A percentile compares a stretch with the other conserved stretches of the same genome.
Conservation (phyloP, 805 yeast species). For the Starmerella sirachaensis region DNA sequence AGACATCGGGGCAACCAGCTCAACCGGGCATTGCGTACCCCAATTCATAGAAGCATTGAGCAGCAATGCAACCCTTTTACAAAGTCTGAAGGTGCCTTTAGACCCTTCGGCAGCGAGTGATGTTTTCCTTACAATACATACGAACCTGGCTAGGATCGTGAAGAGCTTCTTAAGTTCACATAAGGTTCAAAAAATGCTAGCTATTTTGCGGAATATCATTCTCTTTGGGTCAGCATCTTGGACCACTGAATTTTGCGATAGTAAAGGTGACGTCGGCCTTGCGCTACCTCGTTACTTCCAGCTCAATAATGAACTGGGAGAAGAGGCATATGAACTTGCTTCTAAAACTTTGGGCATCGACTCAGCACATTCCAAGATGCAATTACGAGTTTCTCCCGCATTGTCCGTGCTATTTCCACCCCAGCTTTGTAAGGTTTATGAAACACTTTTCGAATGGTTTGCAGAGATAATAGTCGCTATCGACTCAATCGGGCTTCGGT, state of each 20-base stretch:
- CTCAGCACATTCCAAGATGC: neutral
- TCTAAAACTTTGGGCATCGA: neutral
- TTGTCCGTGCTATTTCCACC: slow-evolving; percentile 2
- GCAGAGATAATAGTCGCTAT: slow-evolving; percentile 2
- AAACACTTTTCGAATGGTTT: slow-evolving; percentile 12
- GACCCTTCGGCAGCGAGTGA: no score
- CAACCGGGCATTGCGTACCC: no score
- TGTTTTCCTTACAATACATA: no score
- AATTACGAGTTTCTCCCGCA: neutral
- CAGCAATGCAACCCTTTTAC: no score
- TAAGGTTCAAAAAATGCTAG: slow-evolving; percentile 2
- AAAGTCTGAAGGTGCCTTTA: no score
- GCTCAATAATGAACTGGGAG: neutral
- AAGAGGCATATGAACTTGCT: neutral
- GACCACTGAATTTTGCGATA: slow-evolving; percentile 2
- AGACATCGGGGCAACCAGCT: no score
- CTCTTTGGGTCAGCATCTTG: slow-evolving; percentile 15
- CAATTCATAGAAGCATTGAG: no score
- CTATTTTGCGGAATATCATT: slow-evolving; percentile 7
- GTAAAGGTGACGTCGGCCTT: neutral
- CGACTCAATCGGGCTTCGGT: slow-evolving; percentile 4
- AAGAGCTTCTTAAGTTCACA: slow-evolving; percentile 2
- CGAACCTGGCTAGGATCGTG: no score
- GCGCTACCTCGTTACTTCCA: neutral
- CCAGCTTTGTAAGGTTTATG: slow-evolving; percentile 12